These are phyloP conservation scores for Setaria viridis DNA, from an alignment of 202 grass and related monocot genomes.

Conservation along the genomic window DNA sequence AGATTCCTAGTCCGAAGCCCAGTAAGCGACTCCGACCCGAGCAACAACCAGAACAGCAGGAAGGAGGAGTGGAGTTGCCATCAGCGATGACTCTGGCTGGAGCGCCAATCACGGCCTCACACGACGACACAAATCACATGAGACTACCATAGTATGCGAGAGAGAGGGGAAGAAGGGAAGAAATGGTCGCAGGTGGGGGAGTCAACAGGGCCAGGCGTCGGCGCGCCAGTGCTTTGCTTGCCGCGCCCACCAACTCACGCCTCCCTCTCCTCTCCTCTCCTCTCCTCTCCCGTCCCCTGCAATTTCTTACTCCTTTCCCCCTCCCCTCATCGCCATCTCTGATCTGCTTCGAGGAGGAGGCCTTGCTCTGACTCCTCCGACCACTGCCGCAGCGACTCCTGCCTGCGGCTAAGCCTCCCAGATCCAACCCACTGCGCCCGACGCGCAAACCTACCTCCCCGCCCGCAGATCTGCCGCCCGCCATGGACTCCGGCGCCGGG, in stretches of 20 bases:
- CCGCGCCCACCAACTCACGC: background rate
- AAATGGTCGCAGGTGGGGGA: background rate
- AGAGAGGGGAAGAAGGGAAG: too few species aligned
- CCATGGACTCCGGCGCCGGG: conserved; percentile 62
- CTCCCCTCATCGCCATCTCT: background rate
- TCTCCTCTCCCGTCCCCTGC: background rate
- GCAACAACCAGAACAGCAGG: background rate
- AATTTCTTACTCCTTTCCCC: background rate
- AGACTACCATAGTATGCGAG: background rate
- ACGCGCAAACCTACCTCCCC: background rate
- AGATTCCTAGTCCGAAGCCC: background rate
- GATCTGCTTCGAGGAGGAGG: background rate
- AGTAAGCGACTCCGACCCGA: background rate
- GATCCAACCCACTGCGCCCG: conserved; percentile 37
- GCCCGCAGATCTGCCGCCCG: conserved; percentile 47
- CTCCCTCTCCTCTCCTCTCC: background rate
- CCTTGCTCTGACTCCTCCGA: background rate
- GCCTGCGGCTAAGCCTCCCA: background rate
- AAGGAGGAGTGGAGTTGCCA: too few species aligned
- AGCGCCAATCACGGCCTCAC: background rate
- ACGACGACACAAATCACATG: background rate
- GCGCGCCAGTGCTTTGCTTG: background rate
- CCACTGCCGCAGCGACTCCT: background rate
- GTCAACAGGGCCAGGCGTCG: conserved; percentile 30
- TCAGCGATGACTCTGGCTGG: background rate